Evolutionary conservation across 306 rosid genomes (phyloP).

Genomic region (Cicer judaicum): DNA sequence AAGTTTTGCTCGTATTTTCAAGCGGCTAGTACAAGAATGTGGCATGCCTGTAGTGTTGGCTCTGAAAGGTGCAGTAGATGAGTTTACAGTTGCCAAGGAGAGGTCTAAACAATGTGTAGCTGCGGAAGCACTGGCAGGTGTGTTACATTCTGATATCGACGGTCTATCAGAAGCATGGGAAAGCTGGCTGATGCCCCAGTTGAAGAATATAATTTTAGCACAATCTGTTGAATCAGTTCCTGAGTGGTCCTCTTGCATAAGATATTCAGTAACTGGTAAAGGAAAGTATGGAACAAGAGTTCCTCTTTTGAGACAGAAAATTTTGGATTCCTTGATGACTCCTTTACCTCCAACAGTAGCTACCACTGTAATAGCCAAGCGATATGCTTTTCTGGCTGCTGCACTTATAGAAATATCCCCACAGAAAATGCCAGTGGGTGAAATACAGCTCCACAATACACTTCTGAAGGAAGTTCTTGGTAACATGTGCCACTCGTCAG

Average conservation of each 20-base stretch:
- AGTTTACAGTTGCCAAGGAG: constrained; percentile 87
- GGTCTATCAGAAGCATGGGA: constrained; percentile 89
- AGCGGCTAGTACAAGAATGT: constrained; percentile 94
- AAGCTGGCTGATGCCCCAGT: constrained; percentile 83
- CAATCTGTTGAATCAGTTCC: constrained; percentile 95
- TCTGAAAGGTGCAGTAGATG: constrained; percentile 78
- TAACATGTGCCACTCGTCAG: constrained; percentile 94
- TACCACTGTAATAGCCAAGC: constrained; percentile 84
- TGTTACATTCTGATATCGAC: constrained; percentile 86
- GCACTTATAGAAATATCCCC: constrained; percentile 93
- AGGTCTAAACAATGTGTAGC: constrained; percentile 99
- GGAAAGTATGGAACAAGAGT: constrained; percentile 88
- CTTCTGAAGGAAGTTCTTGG: constrained; percentile 88
- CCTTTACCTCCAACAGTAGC: constrained; percentile 88
- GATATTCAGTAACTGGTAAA: constrained; percentile 97
- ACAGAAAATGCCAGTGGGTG: constrained; percentile 79
- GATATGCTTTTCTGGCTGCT: constrained; percentile 93
- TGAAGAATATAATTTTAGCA: constrained; percentile 80
- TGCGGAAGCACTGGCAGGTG: constrained; percentile 97
- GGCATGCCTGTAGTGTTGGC: constrained; percentile 81
- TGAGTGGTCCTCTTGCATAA: constrained; percentile 96
- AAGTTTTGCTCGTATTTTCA: constrained; percentile 92
- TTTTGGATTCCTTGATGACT: constrained; percentile 80
- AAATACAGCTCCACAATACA: constrained; percentile 73
- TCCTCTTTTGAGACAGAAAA: constrained; percentile 89